Conservation (phyloP, 495 filamentous ascomycete species). For the Bombardia bombarda region DNA sequence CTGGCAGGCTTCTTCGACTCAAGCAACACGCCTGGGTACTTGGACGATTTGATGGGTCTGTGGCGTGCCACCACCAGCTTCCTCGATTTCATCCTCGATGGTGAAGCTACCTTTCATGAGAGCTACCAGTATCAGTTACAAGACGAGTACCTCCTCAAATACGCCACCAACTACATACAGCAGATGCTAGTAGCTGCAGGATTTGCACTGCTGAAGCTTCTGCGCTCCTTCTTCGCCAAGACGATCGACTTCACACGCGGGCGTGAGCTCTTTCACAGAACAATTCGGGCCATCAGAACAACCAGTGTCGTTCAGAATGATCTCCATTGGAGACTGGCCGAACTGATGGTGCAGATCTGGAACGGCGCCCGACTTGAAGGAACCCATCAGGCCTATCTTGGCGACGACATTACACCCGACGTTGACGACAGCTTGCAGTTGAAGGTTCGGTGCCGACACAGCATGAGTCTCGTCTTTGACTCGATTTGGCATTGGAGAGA, state of each 20-base stretch:
- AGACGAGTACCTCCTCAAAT: constrained; percentile 49
- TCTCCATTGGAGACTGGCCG: constrained; percentile 73
- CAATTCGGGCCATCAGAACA: constrained; percentile 66
- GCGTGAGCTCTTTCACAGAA: constrained; percentile 62
- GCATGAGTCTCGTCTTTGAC: constrained; percentile 88
- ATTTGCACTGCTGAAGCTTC: constrained; percentile 76
- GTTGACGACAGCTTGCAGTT: constrained; percentile 70
- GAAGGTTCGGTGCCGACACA: constrained; percentile 82
- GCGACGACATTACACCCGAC: constrained; percentile 29
- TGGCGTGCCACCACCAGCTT: constrained; percentile 70
- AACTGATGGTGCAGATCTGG: constrained; percentile 91
- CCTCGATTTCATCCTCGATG: constrained; percentile 62
- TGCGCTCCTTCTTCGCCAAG: constrained; percentile 73
- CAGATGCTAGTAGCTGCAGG: constrained; percentile 88
- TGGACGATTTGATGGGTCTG: constrained; percentile 66
- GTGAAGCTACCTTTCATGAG: too few species aligned
- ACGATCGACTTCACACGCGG: constrained; percentile 70
- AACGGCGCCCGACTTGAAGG: constrained; percentile 56
- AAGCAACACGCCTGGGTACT: constrained; percentile 62
- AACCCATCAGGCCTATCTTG: constrained; percentile 27
- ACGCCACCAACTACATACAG: constrained; percentile 78
- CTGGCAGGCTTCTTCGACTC: constrained; percentile 87
- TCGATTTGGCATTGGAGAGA: constrained; percentile 92
- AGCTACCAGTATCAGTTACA: constrained; percentile 18
- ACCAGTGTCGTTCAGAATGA: constrained; percentile 80